Conservation (phyloP, 1,284 basidiomycete genomes). For the Coniferiporia sulphurascens region DNA sequence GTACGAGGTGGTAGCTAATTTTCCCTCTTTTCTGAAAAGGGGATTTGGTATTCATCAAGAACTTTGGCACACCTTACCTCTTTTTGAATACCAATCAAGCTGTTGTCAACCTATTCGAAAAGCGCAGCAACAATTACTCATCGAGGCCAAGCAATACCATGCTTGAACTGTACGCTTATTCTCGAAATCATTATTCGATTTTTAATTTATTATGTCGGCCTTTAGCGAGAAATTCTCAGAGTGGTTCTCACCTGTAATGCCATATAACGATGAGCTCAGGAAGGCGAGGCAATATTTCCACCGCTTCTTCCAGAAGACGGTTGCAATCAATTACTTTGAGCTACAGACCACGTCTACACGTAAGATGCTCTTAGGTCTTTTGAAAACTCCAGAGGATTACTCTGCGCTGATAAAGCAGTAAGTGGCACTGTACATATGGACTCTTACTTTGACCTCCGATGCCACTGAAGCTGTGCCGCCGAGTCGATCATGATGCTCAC, state of each 20-base stretch:
- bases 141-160: slow-evolving; percentile 19
- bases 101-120: slow-evolving; percentile 23
- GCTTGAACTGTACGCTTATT: slow-evolving; percentile 4
- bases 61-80: slow-evolving; percentile 21
- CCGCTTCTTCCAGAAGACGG: slow-evolving; percentile 4
- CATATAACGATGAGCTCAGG: slow-evolving; percentile 4
- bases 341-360: neutral
- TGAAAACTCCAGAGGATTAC: neutral
- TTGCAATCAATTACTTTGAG: neutral
- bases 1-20: neutral
- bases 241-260: slow-evolving; percentile 6
- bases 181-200: neutral
- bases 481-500: slow-evolving; percentile 5
- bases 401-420: neutral
- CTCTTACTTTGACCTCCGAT: neutral
- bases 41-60: slow-evolving; percentile 21
- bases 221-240: neutral
- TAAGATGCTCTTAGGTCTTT: neutral
- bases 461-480: neutral
- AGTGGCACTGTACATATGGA: neutral
- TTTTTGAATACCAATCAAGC: slow-evolving; percentile 22
- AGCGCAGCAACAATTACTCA: slow-evolving; percentile 22
- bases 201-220: neutral
- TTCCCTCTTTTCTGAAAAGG: slow-evolving; percentile 10
- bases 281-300: slow-evolving; percentile 2